Evolutionary conservation across 2,329 filamentous ascomycete genomes (phyloP).

Genomic region (Aschersonia sp.): DNA sequence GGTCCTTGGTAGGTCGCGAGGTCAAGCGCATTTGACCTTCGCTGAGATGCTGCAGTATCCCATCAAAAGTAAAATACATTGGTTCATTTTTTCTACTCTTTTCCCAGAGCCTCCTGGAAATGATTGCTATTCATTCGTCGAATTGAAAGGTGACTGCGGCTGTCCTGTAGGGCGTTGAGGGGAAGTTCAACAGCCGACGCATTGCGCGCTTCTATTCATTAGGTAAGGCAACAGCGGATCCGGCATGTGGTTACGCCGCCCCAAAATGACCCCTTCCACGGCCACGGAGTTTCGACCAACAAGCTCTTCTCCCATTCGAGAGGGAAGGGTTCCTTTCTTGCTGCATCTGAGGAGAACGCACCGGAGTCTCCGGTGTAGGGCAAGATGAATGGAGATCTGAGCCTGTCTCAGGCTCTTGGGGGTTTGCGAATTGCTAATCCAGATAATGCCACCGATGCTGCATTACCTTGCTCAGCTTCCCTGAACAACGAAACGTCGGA

Average conservation of each 20-base stretch:
- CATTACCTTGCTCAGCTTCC: constrained; percentile 4
- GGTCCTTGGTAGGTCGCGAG: no score
- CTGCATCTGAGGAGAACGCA: constrained; percentile 10
- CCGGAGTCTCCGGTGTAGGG: constrained; percentile 9
- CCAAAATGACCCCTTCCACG: constrained; percentile 1
- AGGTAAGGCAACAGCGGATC: constrained; percentile 4
- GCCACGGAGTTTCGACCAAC: neutral
- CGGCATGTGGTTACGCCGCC: constrained; percentile 3
- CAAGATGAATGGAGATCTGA: constrained; percentile 82
- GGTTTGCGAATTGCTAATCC: constrained; percentile 95
- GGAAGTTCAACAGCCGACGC: neutral
- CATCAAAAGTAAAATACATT: no score
- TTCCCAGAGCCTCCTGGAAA: no score
- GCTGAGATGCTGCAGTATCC: no score
- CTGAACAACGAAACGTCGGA: constrained; percentile 10
- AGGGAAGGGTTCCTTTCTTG: neutral
- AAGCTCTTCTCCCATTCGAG: neutral
- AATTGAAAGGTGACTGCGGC: neutral
- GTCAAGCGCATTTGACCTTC: no score
- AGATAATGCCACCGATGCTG: constrained; percentile 46
- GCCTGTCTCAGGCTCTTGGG: constrained; percentile 81
- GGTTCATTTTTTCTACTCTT: no score
- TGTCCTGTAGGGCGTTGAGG: neutral
- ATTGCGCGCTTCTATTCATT: neutral
- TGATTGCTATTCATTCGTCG: no score